Evolutionary conservation across 164 flowering plant species (phyloP).

Genomic region (Sedum album): DNA sequence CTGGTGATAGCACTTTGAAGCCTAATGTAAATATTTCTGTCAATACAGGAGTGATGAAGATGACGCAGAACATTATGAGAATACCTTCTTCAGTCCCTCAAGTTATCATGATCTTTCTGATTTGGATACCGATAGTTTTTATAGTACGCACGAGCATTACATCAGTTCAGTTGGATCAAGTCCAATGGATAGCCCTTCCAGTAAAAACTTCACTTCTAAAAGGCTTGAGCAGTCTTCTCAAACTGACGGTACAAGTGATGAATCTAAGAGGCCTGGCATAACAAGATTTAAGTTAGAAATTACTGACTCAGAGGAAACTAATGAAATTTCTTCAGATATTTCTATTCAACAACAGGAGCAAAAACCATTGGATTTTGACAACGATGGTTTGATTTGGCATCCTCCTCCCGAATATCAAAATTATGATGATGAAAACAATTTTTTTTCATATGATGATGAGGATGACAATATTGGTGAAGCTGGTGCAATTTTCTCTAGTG

Average conservation of each 20-base stretch:
- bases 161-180: slow-evolving; percentile 59
- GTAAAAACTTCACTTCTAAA: slow-evolving; percentile 44
- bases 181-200: slow-evolving; percentile 69
- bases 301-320: slow-evolving; percentile 32
- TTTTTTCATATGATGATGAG: slow-evolving; percentile 72
- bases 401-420: slow-evolving; percentile 77
- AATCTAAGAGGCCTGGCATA: slow-evolving; percentile 36
- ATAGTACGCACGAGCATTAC: slow-evolving; percentile 48
- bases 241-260: slow-evolving; percentile 27
- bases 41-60: slow-evolving; percentile 82
- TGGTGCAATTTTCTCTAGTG: slow-evolving; percentile 38
- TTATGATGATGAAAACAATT: slow-evolving; percentile 52
- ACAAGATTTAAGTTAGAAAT: slow-evolving; percentile 31
- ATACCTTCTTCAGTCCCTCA: slow-evolving; percentile 45
- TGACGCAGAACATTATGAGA: slow-evolving; percentile 51
- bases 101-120: slow-evolving; percentile 54
- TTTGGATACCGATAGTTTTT: slow-evolving; percentile 62
- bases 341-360: slow-evolving; percentile 27
- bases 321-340: slow-evolving; percentile 34
- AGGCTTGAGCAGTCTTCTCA: slow-evolving; percentile 17
- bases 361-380: slow-evolving; percentile 68
- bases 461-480: slow-evolving; percentile 73
- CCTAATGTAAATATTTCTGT: slow-evolving; percentile 1
- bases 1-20: background rate
- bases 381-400: slow-evolving; percentile 69